phyloP scores from a whole-genome alignment of 331 rosid genomes.

The Quercus phellos region DNA sequence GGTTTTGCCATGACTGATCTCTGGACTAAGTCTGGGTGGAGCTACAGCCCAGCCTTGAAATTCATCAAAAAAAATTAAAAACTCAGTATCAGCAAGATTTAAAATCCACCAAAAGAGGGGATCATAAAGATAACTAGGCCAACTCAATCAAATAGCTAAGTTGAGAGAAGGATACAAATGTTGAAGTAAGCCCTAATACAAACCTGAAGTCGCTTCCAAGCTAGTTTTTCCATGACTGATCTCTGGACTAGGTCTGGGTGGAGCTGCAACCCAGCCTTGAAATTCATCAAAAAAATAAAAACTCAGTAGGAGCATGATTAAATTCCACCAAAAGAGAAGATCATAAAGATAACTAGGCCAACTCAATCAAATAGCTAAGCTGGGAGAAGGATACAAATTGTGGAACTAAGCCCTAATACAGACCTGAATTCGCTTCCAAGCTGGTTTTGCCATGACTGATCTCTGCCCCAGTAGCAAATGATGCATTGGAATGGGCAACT shows the following conservation, averaged over 20 bases:
- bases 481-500: constrained; percentile 36
- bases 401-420: constrained; percentile 14
- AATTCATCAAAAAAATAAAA: constrained; percentile 14
- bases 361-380: not conserved
- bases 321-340: not conserved
- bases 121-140: constrained; percentile 3
- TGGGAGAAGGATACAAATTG: not conserved
- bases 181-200: constrained; percentile 15
- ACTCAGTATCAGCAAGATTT: constrained; percentile 14
- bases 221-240: constrained; percentile 42
- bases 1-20: constrained; percentile 44
- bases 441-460: constrained; percentile 42
- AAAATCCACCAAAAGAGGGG: not conserved
- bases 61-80: not conserved
- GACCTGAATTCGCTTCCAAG: constrained; percentile 67
- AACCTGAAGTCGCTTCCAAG: constrained; percentile 68
- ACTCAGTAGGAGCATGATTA: constrained; percentile 14
- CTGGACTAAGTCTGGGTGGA: constrained; percentile 34
- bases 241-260: constrained; percentile 35
- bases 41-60: constrained; percentile 48
- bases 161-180: not conserved
- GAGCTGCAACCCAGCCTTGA: constrained; percentile 47
- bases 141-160: constrained; percentile 1
- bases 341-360: constrained; percentile 3
- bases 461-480: constrained; percentile 48